These are phyloP conservation scores for Cyanidioschyzon merolae DNA, from an alignment of 23 red algal species.

Conservation along the genomic window DNA sequence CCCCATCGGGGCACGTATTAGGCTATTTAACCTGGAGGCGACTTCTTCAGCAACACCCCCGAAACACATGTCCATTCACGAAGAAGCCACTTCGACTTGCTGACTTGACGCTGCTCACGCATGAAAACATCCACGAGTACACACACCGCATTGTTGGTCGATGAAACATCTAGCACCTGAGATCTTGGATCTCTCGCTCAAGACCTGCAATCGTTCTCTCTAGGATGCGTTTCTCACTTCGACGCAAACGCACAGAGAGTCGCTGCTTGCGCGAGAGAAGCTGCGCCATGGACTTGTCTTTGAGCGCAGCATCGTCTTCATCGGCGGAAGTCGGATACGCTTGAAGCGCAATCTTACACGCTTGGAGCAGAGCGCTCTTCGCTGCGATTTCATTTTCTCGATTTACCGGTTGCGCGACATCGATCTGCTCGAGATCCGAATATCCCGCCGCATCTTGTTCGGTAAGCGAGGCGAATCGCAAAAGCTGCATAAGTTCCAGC, in stretches of 20 bases:
- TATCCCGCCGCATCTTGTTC: conserved; percentile 36
- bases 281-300: conserved; percentile 41
- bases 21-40: conserved; percentile 26
- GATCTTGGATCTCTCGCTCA: conserved; percentile 39
- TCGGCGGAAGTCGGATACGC: conserved; percentile 43
- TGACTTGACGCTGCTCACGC: conserved; percentile 19
- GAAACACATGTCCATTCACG: conserved; percentile 33
- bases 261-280: conserved; percentile 58
- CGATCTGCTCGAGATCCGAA: conserved; percentile 44
- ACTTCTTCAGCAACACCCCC: conserved; percentile 18
- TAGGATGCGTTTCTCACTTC: conserved; percentile 86
- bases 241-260: conserved; percentile 65
- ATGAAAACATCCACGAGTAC: conserved; percentile 21
- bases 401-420: conserved; percentile 56
- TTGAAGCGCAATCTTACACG: conserved; percentile 36
- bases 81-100: conserved; percentile 15
- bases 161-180: neutral
- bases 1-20: conserved; percentile 24
- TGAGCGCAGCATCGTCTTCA: conserved; percentile 61
- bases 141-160: conserved; percentile 6
- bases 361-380: conserved; percentile 36
- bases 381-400: conserved; percentile 55
- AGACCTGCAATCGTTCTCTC: conserved; percentile 58
- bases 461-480: conserved; percentile 36
- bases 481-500: conserved; percentile 82